Base-by-base conservation (phyloP, 352 stramenopile genomes). In the Phytophthora pisi region DNA sequence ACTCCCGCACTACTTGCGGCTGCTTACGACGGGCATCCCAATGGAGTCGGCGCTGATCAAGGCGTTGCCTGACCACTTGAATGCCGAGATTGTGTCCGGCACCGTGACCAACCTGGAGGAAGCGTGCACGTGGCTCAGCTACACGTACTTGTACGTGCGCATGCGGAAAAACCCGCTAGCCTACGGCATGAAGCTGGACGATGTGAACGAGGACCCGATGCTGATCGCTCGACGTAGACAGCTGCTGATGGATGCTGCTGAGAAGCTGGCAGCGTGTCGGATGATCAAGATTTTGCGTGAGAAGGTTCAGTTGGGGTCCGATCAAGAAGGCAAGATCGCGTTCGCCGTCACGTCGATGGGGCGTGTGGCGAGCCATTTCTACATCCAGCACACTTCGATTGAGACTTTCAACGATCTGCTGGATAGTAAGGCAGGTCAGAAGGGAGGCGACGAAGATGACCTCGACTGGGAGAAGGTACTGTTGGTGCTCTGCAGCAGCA, bases 31-130 rank as follows among this genome's bases (percentile, higher is more conserved):
- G 18, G 87, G 97, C 20, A 97, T 98, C 18, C 97, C 98, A 5
- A 99, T 99, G 73, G 98, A 99, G 64, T 99, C 91, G 5, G 93
- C 91, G 10, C 92, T 99, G 51, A 98, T 99, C 75, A 99, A 99
- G 84, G 91, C 98, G 20, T 81, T 99, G 18, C 92, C 97, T 2
- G 98, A 99, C 70, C 97, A 99, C 66, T 72, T 99, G 56, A 99
- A 99, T 74, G 98, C 98, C 5, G 98, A 99, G 72, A 97, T 99
- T 51, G 96, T 99, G 6, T 98, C 96, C 3, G 98, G 98, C 4
- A 99, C 97, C 0, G 97, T 99, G 13, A 99, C 95, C 16, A 99
- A 98, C 57, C 84, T 99, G 5, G 76, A 96, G 3, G 97, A 99
- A 73, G 97, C 96, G 3, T 96, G 97, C 13, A 88, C 92, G 43